These are phyloP conservation scores for Fusarium tuaranense DNA, from an alignment of 2,329 filamentous ascomycete genomes.

Conservation along the genomic window DNA sequence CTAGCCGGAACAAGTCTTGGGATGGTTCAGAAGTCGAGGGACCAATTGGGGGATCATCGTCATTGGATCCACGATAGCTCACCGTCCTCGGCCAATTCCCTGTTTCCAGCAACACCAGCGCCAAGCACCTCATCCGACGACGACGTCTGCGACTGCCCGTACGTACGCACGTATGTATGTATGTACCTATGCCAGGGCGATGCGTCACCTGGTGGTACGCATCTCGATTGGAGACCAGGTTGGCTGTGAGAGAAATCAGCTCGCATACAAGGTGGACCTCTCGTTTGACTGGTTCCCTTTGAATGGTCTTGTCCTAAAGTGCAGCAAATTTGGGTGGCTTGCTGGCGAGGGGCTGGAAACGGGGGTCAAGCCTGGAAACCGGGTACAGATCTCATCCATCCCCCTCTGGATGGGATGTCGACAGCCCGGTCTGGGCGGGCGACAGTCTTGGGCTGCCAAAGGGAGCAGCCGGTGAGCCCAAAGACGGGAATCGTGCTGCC, in stretches of 20 bases:
- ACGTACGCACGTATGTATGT: not conserved
- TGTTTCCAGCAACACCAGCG: constrained; percentile 32
- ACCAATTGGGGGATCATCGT: constrained; percentile 14
- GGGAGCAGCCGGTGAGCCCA: constrained; percentile 27
- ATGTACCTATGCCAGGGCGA: constrained; percentile 13
- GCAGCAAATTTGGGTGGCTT: constrained; percentile 44
- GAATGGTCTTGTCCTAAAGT: constrained; percentile 25
- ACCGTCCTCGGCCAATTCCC: constrained; percentile 28
- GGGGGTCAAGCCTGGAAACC: constrained; percentile 18
- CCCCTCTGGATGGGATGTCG: constrained; percentile 20
- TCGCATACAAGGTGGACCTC: not conserved
- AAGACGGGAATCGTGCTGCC: constrained; percentile 1
- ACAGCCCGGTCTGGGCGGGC: not conserved
- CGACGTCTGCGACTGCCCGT: constrained; percentile 10
- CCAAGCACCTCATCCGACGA: constrained; percentile 32
- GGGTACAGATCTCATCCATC: constrained; percentile 20
- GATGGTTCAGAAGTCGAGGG: constrained; percentile 5
- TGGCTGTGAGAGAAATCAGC: not conserved
- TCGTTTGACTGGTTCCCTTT: not conserved
- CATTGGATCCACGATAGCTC: constrained; percentile 29
- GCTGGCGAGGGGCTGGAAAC: constrained; percentile 42
- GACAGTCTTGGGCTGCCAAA: constrained; percentile 7
- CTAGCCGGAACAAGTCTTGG: constrained; percentile 15
- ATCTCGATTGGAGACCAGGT: constrained; percentile 7
- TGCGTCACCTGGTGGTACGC: constrained; percentile 19